Conservation (phyloP, 495 filamentous ascomycete genomes). For the Staphylotrichum longicolle region DNA sequence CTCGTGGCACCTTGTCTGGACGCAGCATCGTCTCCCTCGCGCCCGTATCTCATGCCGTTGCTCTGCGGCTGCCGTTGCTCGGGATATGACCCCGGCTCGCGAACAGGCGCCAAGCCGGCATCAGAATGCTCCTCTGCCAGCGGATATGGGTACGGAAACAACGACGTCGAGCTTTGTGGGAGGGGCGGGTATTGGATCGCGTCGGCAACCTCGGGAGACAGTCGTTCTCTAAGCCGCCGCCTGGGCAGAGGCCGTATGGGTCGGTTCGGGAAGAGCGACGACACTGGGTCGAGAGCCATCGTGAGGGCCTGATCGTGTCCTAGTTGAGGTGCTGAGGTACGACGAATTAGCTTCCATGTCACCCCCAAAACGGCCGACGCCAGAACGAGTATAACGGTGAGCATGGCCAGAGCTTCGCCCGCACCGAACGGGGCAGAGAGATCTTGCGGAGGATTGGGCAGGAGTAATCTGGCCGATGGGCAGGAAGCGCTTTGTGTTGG, state of each 20-base stretch:
- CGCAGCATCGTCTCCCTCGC: constrained; percentile 37
- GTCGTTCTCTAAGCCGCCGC: constrained; percentile 75
- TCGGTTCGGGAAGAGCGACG: constrained; percentile 77
- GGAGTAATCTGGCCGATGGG: constrained; percentile 3
- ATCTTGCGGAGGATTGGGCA: neutral
- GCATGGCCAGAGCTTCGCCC: neutral
- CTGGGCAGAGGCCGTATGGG: constrained; percentile 92
- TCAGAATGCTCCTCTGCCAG: constrained; percentile 38
- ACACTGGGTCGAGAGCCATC: constrained; percentile 70
- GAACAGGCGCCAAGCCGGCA: constrained; percentile 22
- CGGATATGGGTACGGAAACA: constrained; percentile 73
- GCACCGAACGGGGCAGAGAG: neutral
- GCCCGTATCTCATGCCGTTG: constrained; percentile 36
- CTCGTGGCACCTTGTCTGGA: constrained; percentile 22
- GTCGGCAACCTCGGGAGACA: constrained; percentile 79
- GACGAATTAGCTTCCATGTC: constrained; percentile 24
- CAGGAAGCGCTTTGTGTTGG: constrained; percentile 1
- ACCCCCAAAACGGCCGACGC: constrained; percentile 2
- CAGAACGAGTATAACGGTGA: constrained; percentile 7
- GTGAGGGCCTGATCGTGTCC: constrained; percentile 29
- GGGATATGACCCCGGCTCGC: constrained; percentile 25
- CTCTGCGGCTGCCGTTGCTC: constrained; percentile 31
- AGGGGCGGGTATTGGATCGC: constrained; percentile 77
- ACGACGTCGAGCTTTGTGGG: constrained; percentile 61
- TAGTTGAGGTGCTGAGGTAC: constrained; percentile 18